These are phyloP conservation scores for Rosellinia necatrix DNA, from an alignment of 2,329 filamentous ascomycete genomes.

Conservation along the genomic window DNA sequence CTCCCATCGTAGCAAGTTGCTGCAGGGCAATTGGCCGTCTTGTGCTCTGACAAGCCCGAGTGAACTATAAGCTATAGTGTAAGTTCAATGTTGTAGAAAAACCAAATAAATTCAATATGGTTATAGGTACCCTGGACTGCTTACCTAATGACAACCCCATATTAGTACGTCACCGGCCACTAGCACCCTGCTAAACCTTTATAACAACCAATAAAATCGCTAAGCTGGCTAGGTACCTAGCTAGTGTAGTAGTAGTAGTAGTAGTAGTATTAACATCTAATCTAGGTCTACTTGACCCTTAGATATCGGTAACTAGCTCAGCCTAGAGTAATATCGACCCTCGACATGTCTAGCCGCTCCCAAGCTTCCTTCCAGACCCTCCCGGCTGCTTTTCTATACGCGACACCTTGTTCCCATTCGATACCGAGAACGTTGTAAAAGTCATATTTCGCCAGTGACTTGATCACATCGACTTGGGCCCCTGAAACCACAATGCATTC, in stretches of 20 bases:
- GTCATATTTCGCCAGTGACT: background rate
- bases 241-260: too few species aligned
- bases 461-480: background rate
- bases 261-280: too few species aligned
- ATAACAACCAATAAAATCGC: too few species aligned
- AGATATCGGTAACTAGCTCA: too few species aligned
- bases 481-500: slow-evolving; percentile 1
- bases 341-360: slow-evolving; percentile 1
- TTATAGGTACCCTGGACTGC: too few species aligned
- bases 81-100: background rate
- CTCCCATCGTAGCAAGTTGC: slow-evolving; percentile 6
- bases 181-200: too few species aligned
- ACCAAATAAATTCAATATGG: too few species aligned
- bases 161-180: too few species aligned
- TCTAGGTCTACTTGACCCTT: too few species aligned
- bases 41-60: background rate
- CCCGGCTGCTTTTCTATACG: slow-evolving; percentile 13
- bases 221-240: too few species aligned
- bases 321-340: background rate
- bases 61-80: background rate
- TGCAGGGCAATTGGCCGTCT: slow-evolving; percentile 1
- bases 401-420: slow-evolving; percentile 1
- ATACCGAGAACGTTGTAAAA: slow-evolving; percentile 14
- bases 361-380: slow-evolving; percentile 6
- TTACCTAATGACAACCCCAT: too few species aligned